Percentiles rank a stretch among this genome's conserved stretches.
Evolutionary conservation across 2,329 filamentous ascomycete species (phyloP).

Genomic region (Coniochaeta prunicola): DNA sequence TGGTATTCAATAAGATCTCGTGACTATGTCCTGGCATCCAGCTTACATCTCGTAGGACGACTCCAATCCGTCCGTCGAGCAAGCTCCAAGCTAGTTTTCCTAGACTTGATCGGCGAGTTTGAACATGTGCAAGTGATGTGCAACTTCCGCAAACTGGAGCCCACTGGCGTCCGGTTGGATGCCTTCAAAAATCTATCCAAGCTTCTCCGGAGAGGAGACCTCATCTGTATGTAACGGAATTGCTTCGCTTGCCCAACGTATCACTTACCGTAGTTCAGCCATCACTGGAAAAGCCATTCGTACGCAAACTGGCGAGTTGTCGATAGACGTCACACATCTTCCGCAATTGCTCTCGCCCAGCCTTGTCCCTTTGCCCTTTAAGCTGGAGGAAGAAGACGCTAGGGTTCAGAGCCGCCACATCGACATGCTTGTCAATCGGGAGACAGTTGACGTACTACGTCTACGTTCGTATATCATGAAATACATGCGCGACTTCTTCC

Average conservation of each 20-base stretch:
- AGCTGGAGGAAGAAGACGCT: constrained; percentile 62
- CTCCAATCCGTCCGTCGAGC: constrained; percentile 63
- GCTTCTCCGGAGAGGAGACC: constrained; percentile 72
- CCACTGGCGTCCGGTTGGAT: constrained; percentile 23
- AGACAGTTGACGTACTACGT: constrained; percentile 61
- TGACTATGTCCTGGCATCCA: neutral
- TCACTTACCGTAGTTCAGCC: constrained; percentile 35
- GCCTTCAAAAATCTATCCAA: constrained; percentile 55
- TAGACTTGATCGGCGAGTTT: constrained; percentile 71
- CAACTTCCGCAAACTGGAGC: constrained; percentile 48
- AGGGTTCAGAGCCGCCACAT: constrained; percentile 74
- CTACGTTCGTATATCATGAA: constrained; percentile 69
- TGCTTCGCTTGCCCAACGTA: constrained; percentile 3
- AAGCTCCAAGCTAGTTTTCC: constrained; percentile 74
- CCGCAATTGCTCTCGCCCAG: constrained; percentile 71
- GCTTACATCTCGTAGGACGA: constrained; percentile 44
- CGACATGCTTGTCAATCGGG: constrained; percentile 72
- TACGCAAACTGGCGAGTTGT: constrained; percentile 68
- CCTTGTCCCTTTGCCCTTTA: constrained; percentile 69
- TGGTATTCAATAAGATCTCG: constrained; percentile 7
- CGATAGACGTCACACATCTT: constrained; percentile 59
- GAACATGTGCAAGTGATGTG: constrained; percentile 69
- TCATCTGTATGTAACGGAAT: constrained; percentile 57
- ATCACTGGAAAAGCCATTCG: constrained; percentile 63
- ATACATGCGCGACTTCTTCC: constrained; percentile 66